Evolutionary conservation across 2,329 filamentous ascomycete species (phyloP), one percentile per base, ranked within the genome.

Genomic region (Aspergillus tanneri): DNA sequence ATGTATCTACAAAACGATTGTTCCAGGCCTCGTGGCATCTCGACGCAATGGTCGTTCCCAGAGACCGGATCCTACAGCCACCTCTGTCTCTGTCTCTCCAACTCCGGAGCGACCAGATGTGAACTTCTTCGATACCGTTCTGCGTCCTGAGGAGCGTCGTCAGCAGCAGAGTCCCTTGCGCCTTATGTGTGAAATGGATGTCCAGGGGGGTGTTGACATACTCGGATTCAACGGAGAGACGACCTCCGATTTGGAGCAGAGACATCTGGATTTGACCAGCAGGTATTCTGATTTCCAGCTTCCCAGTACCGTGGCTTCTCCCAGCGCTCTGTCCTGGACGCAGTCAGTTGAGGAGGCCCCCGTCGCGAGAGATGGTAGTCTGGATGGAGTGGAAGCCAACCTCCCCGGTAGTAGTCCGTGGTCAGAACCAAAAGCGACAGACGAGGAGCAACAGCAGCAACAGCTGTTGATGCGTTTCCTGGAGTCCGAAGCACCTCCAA

Each of bases 221-320:
- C 61, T 67, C n/a, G 56, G 59, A 2, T 68, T 68, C 30, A 69
- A 68, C 43, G 64, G 66, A n/a, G 66, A 61, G 2, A 66, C 68
- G 9, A 67, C 63, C 3, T 66, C 63, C 2, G 66, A 68, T 34
- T 50, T 69, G 19, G 60, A 68, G 27, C 66, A 67, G 43, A 69
- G 65, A 43, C 66, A 68, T 43, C 49, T 62, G 4, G 62, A 67
- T 36, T 44, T 69, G 48, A 62, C 59, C 1, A 61, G 60, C 23
- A 55, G 62, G 0, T 35, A 49, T 2, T 53, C 52, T 2, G 34
- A 44, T 2, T 42, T 47, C n/a, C 30, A 28, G 9, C 59, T 61
- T 11, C 46, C 52, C 3, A 54, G 45, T 34, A 49, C 49, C 3
- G 32, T 47, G n/a, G 10, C 52, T 7, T 54, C 49, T 37, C 49